Evolutionary conservation across 78 protist species (phyloP), one percentile per base, ranked within the genome.

Genomic region (Goniomonas avonlea): DNA sequence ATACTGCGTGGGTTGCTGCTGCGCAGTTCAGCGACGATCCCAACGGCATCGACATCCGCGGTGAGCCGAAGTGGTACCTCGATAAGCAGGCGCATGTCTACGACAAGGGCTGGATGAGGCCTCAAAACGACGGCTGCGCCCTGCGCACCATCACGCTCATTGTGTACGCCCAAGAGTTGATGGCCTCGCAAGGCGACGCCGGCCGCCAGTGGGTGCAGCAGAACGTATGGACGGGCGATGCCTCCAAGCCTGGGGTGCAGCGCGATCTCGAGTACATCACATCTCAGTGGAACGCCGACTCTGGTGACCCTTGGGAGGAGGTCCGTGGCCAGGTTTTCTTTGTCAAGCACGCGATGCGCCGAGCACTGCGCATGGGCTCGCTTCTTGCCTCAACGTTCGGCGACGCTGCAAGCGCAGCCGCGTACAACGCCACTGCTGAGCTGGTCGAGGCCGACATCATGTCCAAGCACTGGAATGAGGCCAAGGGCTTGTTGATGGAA

Each of bases 221-320:
- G 75, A 8, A 68, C 55, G 21, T 34, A 47, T n/a, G 7, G 48
- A 68, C 75, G n/a, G 75, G 48, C 50, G 9, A 11, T 45, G 3
- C 8, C 7, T 13, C 29, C 60, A 38, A 68, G 5, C 29, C 31
- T 5, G 75, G 75, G 20, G 75, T 20, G 32, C 20, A 68, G 55
- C 9, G 11, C 9, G 75, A 68, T 23, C 75, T 68, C 5, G 75
- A 68, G 21, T 68, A 21, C 13, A 11, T 68, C 31, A 32, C 55
- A 7, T 5, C 41, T 32, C 31, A 45, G n/a, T 68, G 55, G 60
- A 23, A 15, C 38, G 5, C 41, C 32, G 21, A 45, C 75, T 13
- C 75, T n/a, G 31, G 75, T 13, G 75, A 68, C 31, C 47, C 38
- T 29, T 68, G 75, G 75, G 75, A 68, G 55, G 75, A 68, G 31